Conservation (phyloP, 768 basidiomycete species). For the Mycena chlorophos region DNA sequence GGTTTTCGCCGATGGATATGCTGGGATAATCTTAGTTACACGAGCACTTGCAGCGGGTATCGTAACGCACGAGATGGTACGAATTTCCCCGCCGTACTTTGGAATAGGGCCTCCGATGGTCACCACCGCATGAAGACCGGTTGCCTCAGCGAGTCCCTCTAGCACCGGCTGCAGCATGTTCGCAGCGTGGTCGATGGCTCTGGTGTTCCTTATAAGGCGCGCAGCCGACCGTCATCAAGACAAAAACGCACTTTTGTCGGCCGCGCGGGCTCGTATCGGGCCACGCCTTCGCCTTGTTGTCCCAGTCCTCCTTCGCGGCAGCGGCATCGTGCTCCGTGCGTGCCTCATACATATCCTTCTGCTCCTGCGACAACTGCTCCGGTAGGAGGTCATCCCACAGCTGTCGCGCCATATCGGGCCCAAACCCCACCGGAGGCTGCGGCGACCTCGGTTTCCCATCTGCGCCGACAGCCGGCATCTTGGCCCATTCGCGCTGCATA, state of each 20-base stretch:
- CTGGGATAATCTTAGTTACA: not conserved
- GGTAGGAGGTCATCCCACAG: not conserved
- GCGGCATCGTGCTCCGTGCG: not conserved
- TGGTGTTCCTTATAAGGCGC: not conserved
- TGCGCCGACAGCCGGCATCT: not conserved
- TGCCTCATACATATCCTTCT: not conserved
- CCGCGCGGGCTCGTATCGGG: not conserved
- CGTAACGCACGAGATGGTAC: not conserved
- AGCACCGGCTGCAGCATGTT: not conserved
- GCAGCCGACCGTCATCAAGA: too few relatives aligned
- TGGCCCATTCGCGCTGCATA: not conserved
- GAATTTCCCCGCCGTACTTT: not conserved
- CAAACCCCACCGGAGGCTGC: not conserved
- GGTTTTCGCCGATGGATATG: not conserved
- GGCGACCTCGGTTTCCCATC: not conserved
- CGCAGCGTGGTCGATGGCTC: not conserved
- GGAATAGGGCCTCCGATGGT: not conserved
- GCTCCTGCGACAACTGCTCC: not conserved
- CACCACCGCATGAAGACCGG: not conserved
- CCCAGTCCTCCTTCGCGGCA: not conserved
- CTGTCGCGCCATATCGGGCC: not conserved
- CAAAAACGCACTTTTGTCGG: not conserved
- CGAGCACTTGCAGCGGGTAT: not conserved
- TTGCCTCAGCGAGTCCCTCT: not conserved
- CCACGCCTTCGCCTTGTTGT: not conserved